Evolutionary conservation across 768 basidiomycete genomes (phyloP).

Genomic region (Cyclocybe aegerita): DNA sequence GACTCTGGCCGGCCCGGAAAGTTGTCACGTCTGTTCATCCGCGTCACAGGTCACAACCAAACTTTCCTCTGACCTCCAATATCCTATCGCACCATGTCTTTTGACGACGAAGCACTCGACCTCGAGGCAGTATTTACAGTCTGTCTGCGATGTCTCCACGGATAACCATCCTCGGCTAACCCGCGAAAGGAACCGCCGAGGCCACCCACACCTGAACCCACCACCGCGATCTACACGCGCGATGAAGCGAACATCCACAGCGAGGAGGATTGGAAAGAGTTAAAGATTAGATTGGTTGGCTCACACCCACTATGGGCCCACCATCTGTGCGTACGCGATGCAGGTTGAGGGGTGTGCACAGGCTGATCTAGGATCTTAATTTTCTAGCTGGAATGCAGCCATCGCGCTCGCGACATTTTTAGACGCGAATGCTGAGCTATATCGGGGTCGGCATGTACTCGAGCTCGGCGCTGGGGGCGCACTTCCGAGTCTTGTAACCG

Average conservation of each 20-base stretch:
- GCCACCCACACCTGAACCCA: slow-evolving; percentile 68
- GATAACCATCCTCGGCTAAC: neutral
- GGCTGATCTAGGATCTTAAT: neutral
- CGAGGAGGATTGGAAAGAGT: slow-evolving; percentile 32
- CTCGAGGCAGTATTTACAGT: slow-evolving; percentile 55
- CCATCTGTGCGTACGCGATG: slow-evolving; percentile 50
- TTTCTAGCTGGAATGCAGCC: slow-evolving; percentile 72
- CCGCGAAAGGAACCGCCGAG: slow-evolving; percentile 57
- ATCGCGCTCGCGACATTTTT: slow-evolving; percentile 70
- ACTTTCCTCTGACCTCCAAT: neutral
- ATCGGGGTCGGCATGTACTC: slow-evolving; percentile 51
- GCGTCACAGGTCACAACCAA: neutral
- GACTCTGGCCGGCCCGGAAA: too few species aligned
- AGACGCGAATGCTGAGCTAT: slow-evolving; percentile 51
- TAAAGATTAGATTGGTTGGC: slow-evolving; percentile 72
- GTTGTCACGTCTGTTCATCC: too few species aligned
- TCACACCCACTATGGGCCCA: slow-evolving; percentile 84
- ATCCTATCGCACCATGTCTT: neutral
- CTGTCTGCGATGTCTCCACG: slow-evolving; percentile 4
- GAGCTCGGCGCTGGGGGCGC: slow-evolving; percentile 96
- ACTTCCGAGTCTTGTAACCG: slow-evolving; percentile 77
- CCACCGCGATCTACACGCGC: slow-evolving; percentile 48
- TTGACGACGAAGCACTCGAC: slow-evolving; percentile 30
- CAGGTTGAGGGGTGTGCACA: neutral
- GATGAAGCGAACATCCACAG: slow-evolving; percentile 17